Evolutionary conservation across 331 rosid genomes (phyloP).

Genomic region (Saraca asoca): DNA sequence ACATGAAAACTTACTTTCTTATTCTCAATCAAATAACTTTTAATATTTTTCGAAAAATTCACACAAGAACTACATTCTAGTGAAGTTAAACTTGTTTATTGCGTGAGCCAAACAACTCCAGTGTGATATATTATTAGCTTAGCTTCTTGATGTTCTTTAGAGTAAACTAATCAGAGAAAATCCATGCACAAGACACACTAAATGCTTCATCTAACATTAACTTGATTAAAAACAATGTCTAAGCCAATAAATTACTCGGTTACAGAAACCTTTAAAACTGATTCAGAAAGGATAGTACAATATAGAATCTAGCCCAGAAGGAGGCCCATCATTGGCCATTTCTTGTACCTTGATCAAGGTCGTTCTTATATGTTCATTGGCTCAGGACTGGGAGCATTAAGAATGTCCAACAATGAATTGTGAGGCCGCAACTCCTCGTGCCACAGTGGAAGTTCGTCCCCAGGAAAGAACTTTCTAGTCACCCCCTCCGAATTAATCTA

Average conservation of each 20-base stretch:
- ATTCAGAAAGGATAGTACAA: constrained; percentile 13
- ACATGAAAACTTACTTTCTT: too few relatives aligned
- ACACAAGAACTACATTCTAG: too few relatives aligned
- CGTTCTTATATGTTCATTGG: constrained; percentile 72
- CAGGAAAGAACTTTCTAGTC: constrained; percentile 78
- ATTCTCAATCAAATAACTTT: too few relatives aligned
- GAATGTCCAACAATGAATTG: constrained; percentile 71
- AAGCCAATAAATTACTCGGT: constrained; percentile 20
- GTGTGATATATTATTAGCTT: too few relatives aligned
- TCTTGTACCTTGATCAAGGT: not conserved
- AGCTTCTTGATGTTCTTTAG: too few relatives aligned
- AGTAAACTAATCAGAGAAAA: too few relatives aligned
- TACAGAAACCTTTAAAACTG: constrained; percentile 18
- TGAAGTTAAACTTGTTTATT: too few relatives aligned
- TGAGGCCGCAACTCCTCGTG: constrained; percentile 90
- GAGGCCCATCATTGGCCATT: constrained; percentile 2
- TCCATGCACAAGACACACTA: too few relatives aligned
- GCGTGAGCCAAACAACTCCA: too few relatives aligned
- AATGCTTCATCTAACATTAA: not conserved
- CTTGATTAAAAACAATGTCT: constrained; percentile 15
- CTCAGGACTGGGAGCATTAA: constrained; percentile 58
- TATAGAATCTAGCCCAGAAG: constrained; percentile 15
- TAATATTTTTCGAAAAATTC: too few relatives aligned
- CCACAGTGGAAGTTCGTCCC: constrained; percentile 85
- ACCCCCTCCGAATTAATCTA: constrained; percentile 93